Base-by-base conservation (phyloP, 768 basidiomycete species). In the Kwoniella newhampshirensis region DNA sequence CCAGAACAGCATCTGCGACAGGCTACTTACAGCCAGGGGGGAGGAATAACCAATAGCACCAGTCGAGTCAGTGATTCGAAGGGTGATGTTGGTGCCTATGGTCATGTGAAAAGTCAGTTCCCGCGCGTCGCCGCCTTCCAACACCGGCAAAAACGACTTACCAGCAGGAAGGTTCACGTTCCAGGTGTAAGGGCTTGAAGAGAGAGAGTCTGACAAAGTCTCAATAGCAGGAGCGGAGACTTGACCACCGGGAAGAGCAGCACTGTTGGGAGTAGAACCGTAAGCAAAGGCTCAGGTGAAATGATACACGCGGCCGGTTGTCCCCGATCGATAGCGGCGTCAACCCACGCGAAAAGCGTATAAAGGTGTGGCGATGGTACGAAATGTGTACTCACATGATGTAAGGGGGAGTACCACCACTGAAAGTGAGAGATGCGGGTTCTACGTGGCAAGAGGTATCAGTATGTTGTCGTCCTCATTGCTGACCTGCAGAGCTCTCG, bases 41-140 rank as follows among this genome's bases (percentile, higher is more conserved):
- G 64, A 69, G 18, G 69, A 68, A 68, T 76, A 76, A 43, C 51
- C 51, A 48, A 63, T 63, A 49, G 54, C 44, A 59, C 90, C 89
- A 28, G 77, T 82, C 53, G 54, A 73, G 67, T 92, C 90, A 70
- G 81, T 82, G 60, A 91, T 58, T 12, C 77, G 79, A 26, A 90
- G 71, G 49, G 82, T 85, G 54, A 90, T 72, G 37, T 63, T 71
- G 3, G 81, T 81, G n/a, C 79, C 85, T 84, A 55, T 0, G 40
- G 37, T 20, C 40, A 39, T 4, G 42, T 48, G 18, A 54, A 39
- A 43, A 18, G 48, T 30, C 59, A 27, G 25, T 40, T 21, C n/a
- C 25, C 9, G 51, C 39, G 43, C 13, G 7, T 15, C 30, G 40
- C 28, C 26, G 26, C 9, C 32, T 12, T 36, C 6, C 27, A 26